Evolutionary conservation across 805 yeast species (phyloP).

Genomic region (Lipomyces anomalus): DNA sequence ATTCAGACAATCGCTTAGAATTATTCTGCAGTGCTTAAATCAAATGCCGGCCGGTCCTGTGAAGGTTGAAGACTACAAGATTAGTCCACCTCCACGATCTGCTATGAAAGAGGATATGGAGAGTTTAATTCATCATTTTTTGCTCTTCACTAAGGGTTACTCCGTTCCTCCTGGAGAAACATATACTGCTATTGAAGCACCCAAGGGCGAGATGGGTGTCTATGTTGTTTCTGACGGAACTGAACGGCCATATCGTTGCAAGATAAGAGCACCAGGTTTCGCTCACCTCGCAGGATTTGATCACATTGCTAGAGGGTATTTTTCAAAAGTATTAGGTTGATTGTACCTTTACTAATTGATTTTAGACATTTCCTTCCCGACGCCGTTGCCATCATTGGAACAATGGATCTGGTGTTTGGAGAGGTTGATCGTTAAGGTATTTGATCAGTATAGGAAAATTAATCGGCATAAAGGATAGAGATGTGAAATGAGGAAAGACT

Average conservation of each 20-base stretch:
- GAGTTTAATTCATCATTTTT: slow-evolving; percentile 82
- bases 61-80: slow-evolving; percentile 84
- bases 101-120: slow-evolving; percentile 91
- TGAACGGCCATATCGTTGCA: slow-evolving; percentile 87
- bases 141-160: slow-evolving; percentile 81
- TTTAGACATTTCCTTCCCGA: slow-evolving; percentile 85
- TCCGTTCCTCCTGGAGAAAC: slow-evolving; percentile 89
- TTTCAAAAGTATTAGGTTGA: too few relatives aligned
- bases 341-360: too few relatives aligned
- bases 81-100: slow-evolving; percentile 73
- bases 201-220: slow-evolving; percentile 93
- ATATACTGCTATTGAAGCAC: slow-evolving; percentile 87
- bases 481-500: not conserved
- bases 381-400: slow-evolving; percentile 89
- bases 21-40: slow-evolving; percentile 83
- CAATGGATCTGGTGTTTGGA: slow-evolving; percentile 92
- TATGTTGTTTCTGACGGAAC: slow-evolving; percentile 83
- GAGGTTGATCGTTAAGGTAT: slow-evolving; percentile 73
- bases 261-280: slow-evolving; percentile 91
- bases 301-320: slow-evolving; percentile 77
- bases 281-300: slow-evolving; percentile 87
- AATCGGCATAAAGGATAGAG: not conserved
- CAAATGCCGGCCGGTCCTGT: slow-evolving; percentile 90
- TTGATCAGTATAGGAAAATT: not conserved
- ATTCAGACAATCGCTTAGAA: slow-evolving; percentile 84